Percentiles rank a stretch among this genome's conserved stretches.
Evolutionary conservation across 331 rosid genomes (phyloP).

Genomic region (Rosa hybrid): DNA sequence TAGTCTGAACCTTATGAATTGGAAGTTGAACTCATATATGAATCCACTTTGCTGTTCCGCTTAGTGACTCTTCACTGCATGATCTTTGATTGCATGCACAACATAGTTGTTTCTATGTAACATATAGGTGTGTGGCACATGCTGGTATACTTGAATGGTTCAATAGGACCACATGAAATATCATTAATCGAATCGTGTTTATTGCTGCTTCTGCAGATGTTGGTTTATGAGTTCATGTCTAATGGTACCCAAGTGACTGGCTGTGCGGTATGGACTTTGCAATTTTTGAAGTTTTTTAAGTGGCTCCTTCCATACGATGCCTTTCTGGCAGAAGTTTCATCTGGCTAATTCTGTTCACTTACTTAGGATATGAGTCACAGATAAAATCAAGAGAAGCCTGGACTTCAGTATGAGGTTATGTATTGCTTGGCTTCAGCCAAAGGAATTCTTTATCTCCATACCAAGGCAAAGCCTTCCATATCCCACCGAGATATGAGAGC

Average conservation of each 20-base stretch:
- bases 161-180: neutral
- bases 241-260: slow-evolving; percentile 81
- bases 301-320: neutral
- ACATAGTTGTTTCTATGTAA: neutral
- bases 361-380: too few species aligned
- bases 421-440: too few species aligned
- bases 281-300: neutral
- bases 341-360: too few species aligned
- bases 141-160: neutral
- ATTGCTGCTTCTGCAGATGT: slow-evolving; percentile 54
- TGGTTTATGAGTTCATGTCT: slow-evolving; percentile 79
- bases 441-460: too few species aligned
- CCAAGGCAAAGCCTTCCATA: too few species aligned
- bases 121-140: neutral
- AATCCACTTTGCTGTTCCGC: neutral
- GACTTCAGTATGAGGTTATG: too few species aligned
- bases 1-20: too few species aligned
- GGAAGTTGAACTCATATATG: neutral
- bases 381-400: too few species aligned
- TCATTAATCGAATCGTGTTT: slow-evolving; percentile 7
- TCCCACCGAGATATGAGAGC: too few species aligned
- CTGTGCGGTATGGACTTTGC: slow-evolving; percentile 54
- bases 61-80: neutral
- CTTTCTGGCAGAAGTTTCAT: too few species aligned
- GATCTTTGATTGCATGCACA: neutral